A percentile compares a stretch with the other conserved stretches of the same genome.
Evolutionary conservation across 1,139 yeast species (phyloP).

Genomic region (Yamadazyma friedrichii): DNA sequence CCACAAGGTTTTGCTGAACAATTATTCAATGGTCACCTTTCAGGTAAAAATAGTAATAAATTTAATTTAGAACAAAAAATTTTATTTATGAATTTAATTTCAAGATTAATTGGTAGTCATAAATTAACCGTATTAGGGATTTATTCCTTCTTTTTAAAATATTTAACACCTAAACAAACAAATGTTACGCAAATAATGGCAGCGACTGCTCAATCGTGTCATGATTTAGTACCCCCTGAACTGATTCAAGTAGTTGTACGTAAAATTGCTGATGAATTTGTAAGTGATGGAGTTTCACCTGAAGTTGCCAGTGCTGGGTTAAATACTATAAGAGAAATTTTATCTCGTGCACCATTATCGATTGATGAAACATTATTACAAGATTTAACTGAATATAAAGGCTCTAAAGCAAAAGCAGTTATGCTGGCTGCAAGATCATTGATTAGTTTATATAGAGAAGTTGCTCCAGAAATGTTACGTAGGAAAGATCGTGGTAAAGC

Average conservation of each 20-base stretch:
- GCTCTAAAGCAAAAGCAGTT: constrained; percentile 90
- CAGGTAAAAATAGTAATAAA: constrained; percentile 62
- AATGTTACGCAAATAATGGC: constrained; percentile 97
- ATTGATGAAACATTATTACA: constrained; percentile 83
- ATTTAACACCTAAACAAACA: constrained; percentile 88
- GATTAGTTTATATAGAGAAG: constrained; percentile 81
- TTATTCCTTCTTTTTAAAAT: constrained; percentile 83
- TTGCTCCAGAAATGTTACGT: constrained; percentile 93
- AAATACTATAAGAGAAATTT: constrained; percentile 89
- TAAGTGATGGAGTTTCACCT: constrained; percentile 96
- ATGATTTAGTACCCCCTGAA: constrained; percentile 96
- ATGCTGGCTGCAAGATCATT: constrained; percentile 93
- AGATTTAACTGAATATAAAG: constrained; percentile 86
- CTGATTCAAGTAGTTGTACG: constrained; percentile 73
- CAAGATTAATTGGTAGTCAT: constrained; percentile 90
- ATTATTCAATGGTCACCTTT: constrained; percentile 68
- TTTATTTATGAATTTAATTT: constrained; percentile 78
- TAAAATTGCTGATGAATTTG: constrained; percentile 95
- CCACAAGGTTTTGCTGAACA: constrained; percentile 97
- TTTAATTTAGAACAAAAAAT: constrained; percentile 87
- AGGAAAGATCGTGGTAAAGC: constrained; percentile 90
- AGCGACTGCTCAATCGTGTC: constrained; percentile 94
- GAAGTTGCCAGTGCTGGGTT: constrained; percentile 98
- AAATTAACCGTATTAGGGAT: constrained; percentile 87
- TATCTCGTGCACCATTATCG: constrained; percentile 91